Evolutionary conservation across 768 basidiomycete genomes (phyloP).

Genomic region (Suillus subaureus): DNA sequence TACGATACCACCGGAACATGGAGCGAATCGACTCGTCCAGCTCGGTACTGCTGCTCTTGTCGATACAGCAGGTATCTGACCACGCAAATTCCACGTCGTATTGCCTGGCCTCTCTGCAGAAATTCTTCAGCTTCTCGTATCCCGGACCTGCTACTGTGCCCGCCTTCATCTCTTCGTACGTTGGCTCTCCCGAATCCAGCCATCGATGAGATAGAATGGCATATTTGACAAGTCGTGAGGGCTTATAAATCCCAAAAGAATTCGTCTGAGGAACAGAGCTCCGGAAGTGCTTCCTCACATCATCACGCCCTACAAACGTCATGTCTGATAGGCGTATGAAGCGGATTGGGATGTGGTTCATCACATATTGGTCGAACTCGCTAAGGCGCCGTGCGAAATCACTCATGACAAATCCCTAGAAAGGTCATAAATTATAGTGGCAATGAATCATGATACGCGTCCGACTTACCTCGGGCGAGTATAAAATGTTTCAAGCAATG

Average conservation of each 20-base stretch:
- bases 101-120: background rate
- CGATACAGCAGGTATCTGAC: background rate
- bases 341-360: slow-evolving; percentile 1
- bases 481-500: background rate
- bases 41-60: background rate
- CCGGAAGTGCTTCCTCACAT: background rate
- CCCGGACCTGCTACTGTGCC: background rate
- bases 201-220: slow-evolving; percentile 13
- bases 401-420: background rate
- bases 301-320: background rate
- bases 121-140: slow-evolving; percentile 4
- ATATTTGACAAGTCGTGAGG: slow-evolving; percentile 1
- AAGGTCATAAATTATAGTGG: background rate
- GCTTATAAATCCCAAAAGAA: background rate
- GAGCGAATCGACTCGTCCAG: slow-evolving; percentile 2
- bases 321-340: background rate
- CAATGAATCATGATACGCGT: background rate
- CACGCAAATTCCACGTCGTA: background rate
- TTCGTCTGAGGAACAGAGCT: background rate
- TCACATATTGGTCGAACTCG: slow-evolving; percentile 3
- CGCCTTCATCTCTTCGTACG: slow-evolving; percentile 6
- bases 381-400: background rate
- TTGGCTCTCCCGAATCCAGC: slow-evolving; percentile 9
- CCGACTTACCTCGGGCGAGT: background rate
- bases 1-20: slow-evolving; percentile 2